Base-by-base conservation (phyloP, 2,329 filamentous ascomycete genomes). In the Phialemonium atrogriseum region DNA sequence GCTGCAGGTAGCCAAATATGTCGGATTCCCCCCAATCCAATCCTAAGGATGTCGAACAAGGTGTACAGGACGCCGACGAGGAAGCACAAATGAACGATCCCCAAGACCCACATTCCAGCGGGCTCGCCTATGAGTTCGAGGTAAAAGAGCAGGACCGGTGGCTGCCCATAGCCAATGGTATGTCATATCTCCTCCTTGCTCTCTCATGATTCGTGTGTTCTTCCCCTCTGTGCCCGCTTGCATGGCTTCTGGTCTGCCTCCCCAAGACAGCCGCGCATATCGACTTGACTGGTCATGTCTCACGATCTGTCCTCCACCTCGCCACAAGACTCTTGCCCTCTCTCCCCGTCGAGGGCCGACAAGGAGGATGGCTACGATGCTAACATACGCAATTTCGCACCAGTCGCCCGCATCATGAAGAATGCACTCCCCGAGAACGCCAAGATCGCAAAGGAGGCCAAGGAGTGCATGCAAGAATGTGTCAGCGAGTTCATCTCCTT, bases 121-220 rank as follows among this genome's bases (percentile, higher is more conserved):
- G 74, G 59, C 72, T 82, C 63, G 78, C 69, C 62, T 86, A 86
- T 58, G 89, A 96, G 68, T 94, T 95, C 60, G 89, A 96, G 67
- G 89, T 96, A 64, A 96, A 96, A 73, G 91, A 98, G 66, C 91
- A 98, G 66, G 91, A 98, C 66, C 74, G 91, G 73, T 98, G 91
- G 91, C 77, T 98, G 60, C 91, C 91, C 59, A 98, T 98, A 76
- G 91, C 91, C 68, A 98, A 98, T 87, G 91, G 91, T 98, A 76
- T 76, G 91, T 91, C 63, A 50, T 45, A 45, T 45, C 49, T 45
- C 47, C 46, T 50, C 39, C 45, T 47, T 45, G 45, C 49, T 40
- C 40, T 42, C 36, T 45, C 50, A 45, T 53, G 54, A 52, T 56
- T 58, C 50, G 48, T 41, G 47, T 51, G 46, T 43, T 48, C 35